Base-by-base conservation (phyloP, 495 filamentous ascomycete genomes). In the Evansstolkia leycettana region DNA sequence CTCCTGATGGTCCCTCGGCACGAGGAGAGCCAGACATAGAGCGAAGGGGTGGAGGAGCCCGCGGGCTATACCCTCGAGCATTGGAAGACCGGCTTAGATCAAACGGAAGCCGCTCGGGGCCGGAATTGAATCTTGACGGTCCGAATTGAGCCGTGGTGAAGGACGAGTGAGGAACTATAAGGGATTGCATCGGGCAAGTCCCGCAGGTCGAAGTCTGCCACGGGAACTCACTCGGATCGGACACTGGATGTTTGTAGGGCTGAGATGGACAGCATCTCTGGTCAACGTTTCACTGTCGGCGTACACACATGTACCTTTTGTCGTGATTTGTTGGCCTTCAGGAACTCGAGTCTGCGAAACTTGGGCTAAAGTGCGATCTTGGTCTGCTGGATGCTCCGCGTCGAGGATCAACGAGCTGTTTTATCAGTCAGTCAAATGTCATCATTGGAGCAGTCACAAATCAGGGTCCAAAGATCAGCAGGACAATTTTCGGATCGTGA, bases 21-120 rank as follows among this genome's bases (percentile, higher is more conserved):
- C 70, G 72, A 57, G 78, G 76, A 65, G 78, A 80, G 57, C 78
- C 76, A 73, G 82, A 85, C 82, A 88, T 88, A 72, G 79, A 78
- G 72, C 78, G 79, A 69, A 78, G 80, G 64, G 75, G 73, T 58
- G 80, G 43, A 40, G 56, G 73, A 58, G 76, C 76, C 73, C 71
- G 67, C 47, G 70, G 73, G 64, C 67, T 74, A 58, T 63, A 68
- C 68, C 69, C 65, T 69, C 75, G 57, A 71, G 73, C 70, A 74
- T 78, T 74, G 68, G 65, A 67, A 55, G 72, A 65, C 69, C 75
- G 72, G 57, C 70, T 67, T 60, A 78, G 67, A 66, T 82, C 78
- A 52, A 83, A 74, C 58, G 72, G 64, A 51, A 77, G 73, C 60
- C 71, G 70, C 55, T 77, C 72, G 55, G 76, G 70, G 57, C 79